Evolutionary conservation across 1,284 basidiomycete genomes (phyloP).

Genomic region (Leccinum subfulvum): DNA sequence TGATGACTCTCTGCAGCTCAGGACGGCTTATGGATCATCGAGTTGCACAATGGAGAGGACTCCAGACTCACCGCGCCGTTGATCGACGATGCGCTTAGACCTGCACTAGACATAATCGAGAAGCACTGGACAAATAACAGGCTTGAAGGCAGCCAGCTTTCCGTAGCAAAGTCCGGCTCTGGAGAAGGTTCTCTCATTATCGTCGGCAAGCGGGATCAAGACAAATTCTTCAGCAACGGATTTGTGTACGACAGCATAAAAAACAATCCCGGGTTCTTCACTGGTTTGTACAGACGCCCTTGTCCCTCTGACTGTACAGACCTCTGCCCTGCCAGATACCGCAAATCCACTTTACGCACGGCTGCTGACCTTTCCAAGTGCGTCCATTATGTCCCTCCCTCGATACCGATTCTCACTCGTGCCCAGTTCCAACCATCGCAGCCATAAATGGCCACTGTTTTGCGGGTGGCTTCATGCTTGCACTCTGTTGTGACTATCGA

Average conservation of each 20-base stretch:
- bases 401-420: constrained; percentile 5
- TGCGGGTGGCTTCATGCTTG: constrained; percentile 81
- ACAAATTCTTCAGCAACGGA: constrained; percentile 91
- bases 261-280: constrained; percentile 72
- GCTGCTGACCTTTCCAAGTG: constrained; percentile 70
- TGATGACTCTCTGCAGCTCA: constrained; percentile 45
- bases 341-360: constrained; percentile 56
- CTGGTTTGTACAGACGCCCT: constrained; percentile 45
- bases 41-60: constrained; percentile 76
- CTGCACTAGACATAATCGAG: constrained; percentile 79
- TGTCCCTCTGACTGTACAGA: not conserved
- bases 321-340: constrained; percentile 37
- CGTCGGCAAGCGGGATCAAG: constrained; percentile 67
- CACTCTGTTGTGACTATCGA: constrained; percentile 85
- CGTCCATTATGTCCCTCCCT: constrained; percentile 23
- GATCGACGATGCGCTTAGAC: constrained; percentile 61
- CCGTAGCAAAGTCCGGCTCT: constrained; percentile 28
- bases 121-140: constrained; percentile 67
- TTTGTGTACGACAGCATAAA: constrained; percentile 45
- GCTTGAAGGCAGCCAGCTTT: constrained; percentile 40
- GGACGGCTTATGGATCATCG: constrained; percentile 66
- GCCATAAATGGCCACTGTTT: constrained; percentile 93
- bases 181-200: constrained; percentile 73
- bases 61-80: constrained; percentile 66
- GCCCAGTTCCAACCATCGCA: constrained; percentile 75